A percentile compares a stretch with the other conserved stretches of the same genome.
Conservation (phyloP, 345 rosid genomes). For the Pistacia integerrima region DNA sequence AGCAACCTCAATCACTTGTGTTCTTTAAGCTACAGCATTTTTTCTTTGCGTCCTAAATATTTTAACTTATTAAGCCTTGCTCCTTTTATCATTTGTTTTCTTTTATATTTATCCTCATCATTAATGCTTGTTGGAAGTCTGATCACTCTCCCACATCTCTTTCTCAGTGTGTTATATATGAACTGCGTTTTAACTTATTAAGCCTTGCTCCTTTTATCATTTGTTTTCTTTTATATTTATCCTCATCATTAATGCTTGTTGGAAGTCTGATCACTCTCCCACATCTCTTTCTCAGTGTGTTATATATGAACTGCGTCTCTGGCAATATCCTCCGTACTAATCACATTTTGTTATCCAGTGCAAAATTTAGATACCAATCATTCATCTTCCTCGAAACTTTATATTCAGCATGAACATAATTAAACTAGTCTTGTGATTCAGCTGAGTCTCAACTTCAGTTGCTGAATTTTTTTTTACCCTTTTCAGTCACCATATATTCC, state of each 20-base stretch:
- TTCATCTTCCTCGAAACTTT: not conserved
- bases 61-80: not conserved
- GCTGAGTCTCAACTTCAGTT: not conserved
- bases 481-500: not conserved
- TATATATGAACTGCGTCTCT: not conserved
- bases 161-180: not conserved
- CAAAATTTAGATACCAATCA: not conserved
- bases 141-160: not conserved
- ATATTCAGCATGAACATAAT: not conserved
- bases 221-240: no score
- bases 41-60: not conserved
- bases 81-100: not conserved
- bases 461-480: slow-evolving; percentile 1
- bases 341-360: not conserved
- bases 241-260: not conserved
- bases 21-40: not conserved
- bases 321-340: not conserved
- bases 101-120: no score
- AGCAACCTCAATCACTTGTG: not conserved
- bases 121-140: not conserved
- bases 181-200: not conserved
- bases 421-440: not conserved
- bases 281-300: not conserved
- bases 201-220: not conserved
- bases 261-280: not conserved